Evolutionary conservation across 1,139 yeast genomes (phyloP), one percentile per base, ranked within the genome.

Genomic region (Pichia terricola): DNA sequence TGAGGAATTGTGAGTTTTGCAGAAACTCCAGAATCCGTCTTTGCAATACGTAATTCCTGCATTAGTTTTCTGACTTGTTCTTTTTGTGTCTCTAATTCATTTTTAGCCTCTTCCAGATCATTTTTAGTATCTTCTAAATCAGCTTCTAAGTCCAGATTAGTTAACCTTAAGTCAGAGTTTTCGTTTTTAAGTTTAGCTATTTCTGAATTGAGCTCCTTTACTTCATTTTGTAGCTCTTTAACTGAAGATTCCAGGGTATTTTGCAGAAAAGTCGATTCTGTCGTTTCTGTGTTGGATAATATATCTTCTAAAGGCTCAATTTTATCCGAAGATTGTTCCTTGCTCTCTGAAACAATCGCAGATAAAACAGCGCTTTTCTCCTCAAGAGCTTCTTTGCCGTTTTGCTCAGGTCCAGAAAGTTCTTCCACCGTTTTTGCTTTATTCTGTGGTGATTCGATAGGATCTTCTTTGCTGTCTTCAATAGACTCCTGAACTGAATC

Each of bases 101-200:
- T 51, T 28, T 49, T 48, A 3, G 47, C 40, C 4, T 46, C 43
- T n/a, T 55, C 59, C 5, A 57, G 39, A 26, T 58, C 59, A 37
- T 56, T 51, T 28, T 49, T 48, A 3, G 47, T 40, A 4, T 46
- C 43, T n/a, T 55, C 59, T 6, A 57, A 39, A 26, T 58, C 59
- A 38, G 53, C 40, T 36, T 58, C 58, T 4, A 55, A 34, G 28
- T 54, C 59, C 45, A 55, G 40, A 26, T 56, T 57, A 2, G 51
- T 39, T 9, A 58, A 39, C 41, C 53, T 54, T 10, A 58, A 45
- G n/a, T 56, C 55, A 1, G 51, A 43, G 28, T 53, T 56, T 36
- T 58, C 57, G 7, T 43, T 41, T 33, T 45, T 45, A 30, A 53
- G 27, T 27, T 37, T 39, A 5, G 39, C 45, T 5, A 55, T 34